phyloP scores from a whole-genome alignment of 176 grass and related monocot species.

The Luzula sylvatica region DNA sequence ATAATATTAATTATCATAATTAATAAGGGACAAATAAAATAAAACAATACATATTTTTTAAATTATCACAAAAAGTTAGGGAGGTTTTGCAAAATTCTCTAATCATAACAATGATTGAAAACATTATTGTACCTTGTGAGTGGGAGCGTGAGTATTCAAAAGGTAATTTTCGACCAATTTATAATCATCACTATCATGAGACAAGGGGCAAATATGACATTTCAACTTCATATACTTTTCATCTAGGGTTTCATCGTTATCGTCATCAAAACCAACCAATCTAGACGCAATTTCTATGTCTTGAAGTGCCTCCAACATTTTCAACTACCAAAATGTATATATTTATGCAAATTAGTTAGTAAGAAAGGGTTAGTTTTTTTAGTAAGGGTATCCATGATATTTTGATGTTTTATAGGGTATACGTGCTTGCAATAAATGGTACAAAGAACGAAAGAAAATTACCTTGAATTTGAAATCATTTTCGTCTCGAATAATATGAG shows the following conservation, averaged over 20 bases:
- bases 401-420: neutral
- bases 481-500: slow-evolving; percentile 66
- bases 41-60: no score
- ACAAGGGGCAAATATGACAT: slow-evolving; percentile 53
- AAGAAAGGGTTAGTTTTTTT: neutral
- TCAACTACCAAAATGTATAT: slow-evolving; percentile 31
- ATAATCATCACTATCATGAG: slow-evolving; percentile 83
- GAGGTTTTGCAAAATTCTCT: no score
- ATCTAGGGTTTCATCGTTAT: slow-evolving; percentile 75
- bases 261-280: slow-evolving; percentile 75
- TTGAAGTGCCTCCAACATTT: slow-evolving; percentile 96
- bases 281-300: slow-evolving; percentile 98
- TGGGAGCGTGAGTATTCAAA: slow-evolving; percentile 87
- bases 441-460: slow-evolving; percentile 4
- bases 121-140: slow-evolving; percentile 59
- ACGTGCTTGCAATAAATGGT: neutral
- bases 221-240: slow-evolving; percentile 74
- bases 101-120: no score
- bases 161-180: slow-evolving; percentile 70
- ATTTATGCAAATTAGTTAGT: slow-evolving; percentile 1
- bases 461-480: slow-evolving; percentile 73
- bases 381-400: neutral
- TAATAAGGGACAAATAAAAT: neutral
- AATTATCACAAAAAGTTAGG: neutral
- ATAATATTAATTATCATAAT: slow-evolving; percentile 5